Evolutionary conservation across 2,329 filamentous ascomycete species (phyloP), one percentile per base, ranked within the genome.

Genomic region (Penicillium sp.): DNA sequence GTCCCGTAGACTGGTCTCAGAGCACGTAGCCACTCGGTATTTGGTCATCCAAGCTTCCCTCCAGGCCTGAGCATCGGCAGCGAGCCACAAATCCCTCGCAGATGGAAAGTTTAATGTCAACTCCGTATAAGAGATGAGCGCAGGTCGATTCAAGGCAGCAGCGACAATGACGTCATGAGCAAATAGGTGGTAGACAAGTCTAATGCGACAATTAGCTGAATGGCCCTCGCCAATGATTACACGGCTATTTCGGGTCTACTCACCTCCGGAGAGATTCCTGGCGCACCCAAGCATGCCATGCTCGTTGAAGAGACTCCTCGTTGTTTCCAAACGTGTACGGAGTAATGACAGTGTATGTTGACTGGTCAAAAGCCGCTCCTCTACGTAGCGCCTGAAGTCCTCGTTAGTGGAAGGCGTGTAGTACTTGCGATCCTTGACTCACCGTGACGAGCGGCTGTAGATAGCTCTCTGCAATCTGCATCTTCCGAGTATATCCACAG

Each of bases 401-500:
- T 28, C 5, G 3, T 5, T 26, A 28, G 6, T 13, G 25, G 9
- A 26, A n/a, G 33, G 1, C 18, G 3, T 18, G 18, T 18, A 18
- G 18, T 3, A 3, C 18, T 18, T 18, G 18, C 18, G 18, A 18
- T 18, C 9, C 29, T 5, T 26, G 7, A 43, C 40, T 34, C 11
- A 55, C 53, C 1, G 53, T 55, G 33, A 48, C 50, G 6, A 55
- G 45, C 6, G 53, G 50, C 5, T 55, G 53, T 1, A 53, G 34
- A 39, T 53, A 55, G 33, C 53, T 53, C 25, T 55, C 50, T 3
- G 50, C 50, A 12, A 53, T 51, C 39, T 53, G 48, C 53, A 55
- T 53, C 11, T 55, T 55, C 12, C 50, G 50, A 26, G 43, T 51
- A 32, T 51, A 51, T 4, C 53, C 53, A 39, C 50, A 55, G 1